Conservation (phyloP, 345 rosid genomes). For the Bruguiera sexangula region DNA sequence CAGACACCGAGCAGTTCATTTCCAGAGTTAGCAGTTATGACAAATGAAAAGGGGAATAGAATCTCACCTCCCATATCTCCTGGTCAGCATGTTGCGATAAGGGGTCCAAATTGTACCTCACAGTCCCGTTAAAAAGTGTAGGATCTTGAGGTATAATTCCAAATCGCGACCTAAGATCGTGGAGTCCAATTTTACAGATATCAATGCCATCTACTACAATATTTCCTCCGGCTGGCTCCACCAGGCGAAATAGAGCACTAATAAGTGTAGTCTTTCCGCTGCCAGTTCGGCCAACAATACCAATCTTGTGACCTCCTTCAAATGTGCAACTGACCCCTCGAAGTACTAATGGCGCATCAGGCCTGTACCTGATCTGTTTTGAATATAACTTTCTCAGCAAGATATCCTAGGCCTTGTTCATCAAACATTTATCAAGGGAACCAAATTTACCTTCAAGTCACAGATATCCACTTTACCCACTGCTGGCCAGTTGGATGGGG, state of each 20-base stretch:
- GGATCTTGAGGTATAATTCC: slow-evolving; percentile 97
- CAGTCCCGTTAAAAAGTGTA: slow-evolving; percentile 87
- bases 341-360: slow-evolving; percentile 63
- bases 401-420: not conserved
- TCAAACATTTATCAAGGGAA: not conserved
- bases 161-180: slow-evolving; percentile 79
- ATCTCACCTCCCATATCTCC: slow-evolving; percentile 89
- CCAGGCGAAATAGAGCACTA: slow-evolving; percentile 84
- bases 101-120: slow-evolving; percentile 89
- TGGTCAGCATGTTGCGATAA: slow-evolving; percentile 62
- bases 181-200: slow-evolving; percentile 71
- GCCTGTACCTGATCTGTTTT: slow-evolving; percentile 74
- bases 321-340: slow-evolving; percentile 79
- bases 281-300: slow-evolving; percentile 92
- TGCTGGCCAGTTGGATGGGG: slow-evolving; percentile 75
- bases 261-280: slow-evolving; percentile 94
- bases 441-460: slow-evolving; percentile 59
- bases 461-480: slow-evolving; percentile 78
- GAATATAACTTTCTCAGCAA: slow-evolving; percentile 10
- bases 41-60: not conserved
- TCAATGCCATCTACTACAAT: slow-evolving; percentile 80
- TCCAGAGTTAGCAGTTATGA: not conserved
- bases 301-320: slow-evolving; percentile 90
- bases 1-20: not conserved
- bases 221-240: slow-evolving; percentile 83